A percentile compares a stretch with the other conserved stretches of the same genome.
These are phyloP conservation scores for Nannochloropsis oceanica DNA, from an alignment of 108 stramenopile species.

Conservation along the genomic window DNA sequence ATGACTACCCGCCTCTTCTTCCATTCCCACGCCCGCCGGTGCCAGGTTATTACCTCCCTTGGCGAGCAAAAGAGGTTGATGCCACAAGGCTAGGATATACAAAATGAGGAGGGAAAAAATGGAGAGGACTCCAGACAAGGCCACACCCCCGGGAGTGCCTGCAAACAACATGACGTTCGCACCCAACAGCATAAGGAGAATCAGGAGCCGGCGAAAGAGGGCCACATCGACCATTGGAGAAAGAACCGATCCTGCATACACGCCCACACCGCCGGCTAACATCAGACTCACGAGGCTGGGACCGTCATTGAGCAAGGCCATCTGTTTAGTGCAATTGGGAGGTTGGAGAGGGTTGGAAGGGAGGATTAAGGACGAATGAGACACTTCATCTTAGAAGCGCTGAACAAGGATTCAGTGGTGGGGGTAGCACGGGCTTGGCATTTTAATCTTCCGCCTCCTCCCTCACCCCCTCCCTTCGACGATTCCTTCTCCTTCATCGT, in stretches of 20 bases:
- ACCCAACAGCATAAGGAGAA: background rate
- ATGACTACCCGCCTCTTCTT: background rate
- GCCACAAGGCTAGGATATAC: background rate
- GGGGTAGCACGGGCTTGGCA: too few species aligned
- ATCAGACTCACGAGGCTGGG: background rate
- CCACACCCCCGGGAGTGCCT: background rate
- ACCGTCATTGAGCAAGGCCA: background rate
- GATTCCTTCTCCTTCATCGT: background rate
- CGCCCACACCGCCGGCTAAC: background rate
- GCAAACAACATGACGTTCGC: background rate
- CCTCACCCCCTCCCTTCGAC: too few species aligned
- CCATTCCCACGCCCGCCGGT: background rate
- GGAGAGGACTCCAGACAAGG: background rate
- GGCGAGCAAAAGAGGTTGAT: background rate
- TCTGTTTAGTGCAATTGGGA: background rate
- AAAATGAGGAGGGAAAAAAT: background rate
- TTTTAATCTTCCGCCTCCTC: too few species aligned
- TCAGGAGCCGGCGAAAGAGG: background rate
- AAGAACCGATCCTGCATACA: background rate
- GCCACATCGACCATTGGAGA: background rate
- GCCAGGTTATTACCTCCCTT: background rate
- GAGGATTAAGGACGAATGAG: background rate
- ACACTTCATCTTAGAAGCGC: too few species aligned
- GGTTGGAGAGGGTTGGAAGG: background rate
- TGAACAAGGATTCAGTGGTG: too few species aligned